Evolutionary conservation across 2,329 filamentous ascomycete genomes (phyloP), one percentile per base, ranked within the genome.

Genomic region (Orbilia javanica): DNA sequence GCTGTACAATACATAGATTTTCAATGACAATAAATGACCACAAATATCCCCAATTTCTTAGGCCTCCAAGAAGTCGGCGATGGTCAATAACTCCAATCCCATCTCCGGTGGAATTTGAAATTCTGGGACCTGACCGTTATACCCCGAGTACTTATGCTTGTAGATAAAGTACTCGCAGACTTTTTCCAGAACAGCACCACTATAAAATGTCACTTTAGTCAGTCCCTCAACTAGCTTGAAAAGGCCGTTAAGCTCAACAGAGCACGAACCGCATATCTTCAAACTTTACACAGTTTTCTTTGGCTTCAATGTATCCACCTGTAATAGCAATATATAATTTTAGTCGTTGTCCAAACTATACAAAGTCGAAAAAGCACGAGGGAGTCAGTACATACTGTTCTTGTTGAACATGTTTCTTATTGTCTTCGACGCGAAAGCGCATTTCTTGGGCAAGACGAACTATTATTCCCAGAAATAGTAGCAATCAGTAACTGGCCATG

Each of bases 91-190:
- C 82, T 91, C 90, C 80, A 92, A 81, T 80, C 89, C 90, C 64
- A 91, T 82, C 84, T 91, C 90, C 1, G 89, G 86, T 5, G 89
- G 89, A 22, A 91, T 88, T n/a, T 91, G 89, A 87, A 91, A 89
- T 81, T 92, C 90, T 0, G 89, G 87, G 8, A 91, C 89, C 73
- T 90, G 73, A 18, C 80, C 88, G 55, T 85, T 86, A 72, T 86
- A 85, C 53, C 89, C 86, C 79, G 88, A 87, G 82, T 90, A 85
- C 83, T 90, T 90, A 81, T 91, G 87, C 79, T 90, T 88, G 84
- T 91, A 91, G 83, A 90, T 90, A 52, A 92, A 86, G 82, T 92
- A 92, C 82, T 91, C 89, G 86, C 89, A 91, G 66, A 92, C 89
- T 83, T 91, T 91, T 82, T 91, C 90, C 1, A 92, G 85, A 10